These are phyloP conservation scores for Ogataea ramenticola DNA, from an alignment of 805 yeast species.

Conservation along the genomic window DNA sequence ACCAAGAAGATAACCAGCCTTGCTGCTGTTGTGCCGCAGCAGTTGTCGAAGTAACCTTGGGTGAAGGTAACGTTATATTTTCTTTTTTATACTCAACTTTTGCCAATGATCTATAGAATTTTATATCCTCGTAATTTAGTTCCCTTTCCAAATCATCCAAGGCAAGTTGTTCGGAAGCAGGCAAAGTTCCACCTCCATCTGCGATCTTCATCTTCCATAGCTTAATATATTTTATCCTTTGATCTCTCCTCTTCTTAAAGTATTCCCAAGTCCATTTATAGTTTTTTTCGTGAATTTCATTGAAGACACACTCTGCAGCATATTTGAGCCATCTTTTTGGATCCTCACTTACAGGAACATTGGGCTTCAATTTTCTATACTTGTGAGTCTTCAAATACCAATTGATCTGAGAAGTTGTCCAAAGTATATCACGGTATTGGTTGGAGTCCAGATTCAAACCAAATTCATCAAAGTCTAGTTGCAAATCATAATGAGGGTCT, in stretches of 20 bases:
- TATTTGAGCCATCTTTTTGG: conserved; percentile 80
- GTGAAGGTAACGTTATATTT: conserved; percentile 9
- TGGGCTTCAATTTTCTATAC: conserved; percentile 68
- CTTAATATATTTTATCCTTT: conserved; percentile 56
- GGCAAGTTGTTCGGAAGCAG: conserved; percentile 25
- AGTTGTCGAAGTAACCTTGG: conserved; percentile 8
- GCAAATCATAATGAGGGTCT: conserved; percentile 63
- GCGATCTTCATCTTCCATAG: conserved; percentile 53
- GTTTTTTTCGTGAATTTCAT: conserved; percentile 76
- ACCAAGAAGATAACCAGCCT: conserved; percentile 72
- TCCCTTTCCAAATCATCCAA: conserved; percentile 50
- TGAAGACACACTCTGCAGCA: conserved; percentile 66
- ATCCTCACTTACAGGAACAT: conserved; percentile 40
- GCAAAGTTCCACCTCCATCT: conserved; percentile 9
- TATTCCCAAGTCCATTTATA: conserved; percentile 86
- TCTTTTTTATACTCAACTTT: conserved; percentile 59
- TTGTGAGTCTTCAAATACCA: conserved; percentile 71
- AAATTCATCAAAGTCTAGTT: conserved; percentile 79
- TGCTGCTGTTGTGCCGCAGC: conserved; percentile 6
- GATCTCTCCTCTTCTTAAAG: conserved; percentile 63
- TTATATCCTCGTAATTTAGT: conserved; percentile 69
- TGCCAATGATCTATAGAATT: conserved; percentile 79
- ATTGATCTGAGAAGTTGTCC: conserved; percentile 76
- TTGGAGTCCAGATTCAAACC: conserved; percentile 78
- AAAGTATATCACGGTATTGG: conserved; percentile 76